Evolutionary conservation across 768 basidiomycete species (phyloP).

Genomic region (Auriculariales sp.): DNA sequence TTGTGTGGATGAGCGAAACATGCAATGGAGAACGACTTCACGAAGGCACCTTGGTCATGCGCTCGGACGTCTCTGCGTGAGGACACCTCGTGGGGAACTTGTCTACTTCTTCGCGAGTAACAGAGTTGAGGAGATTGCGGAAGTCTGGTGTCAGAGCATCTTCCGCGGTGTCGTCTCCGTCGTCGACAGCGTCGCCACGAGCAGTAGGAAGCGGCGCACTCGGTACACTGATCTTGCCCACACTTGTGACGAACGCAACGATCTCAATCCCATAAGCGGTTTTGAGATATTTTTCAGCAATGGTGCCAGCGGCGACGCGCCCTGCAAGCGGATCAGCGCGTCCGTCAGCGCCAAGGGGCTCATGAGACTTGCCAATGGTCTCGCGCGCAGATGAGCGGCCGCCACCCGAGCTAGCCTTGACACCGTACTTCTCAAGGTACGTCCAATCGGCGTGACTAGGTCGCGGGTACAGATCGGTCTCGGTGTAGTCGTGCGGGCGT

Average conservation of each 20-base stretch:
- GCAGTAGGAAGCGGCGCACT: constrained; percentile 18
- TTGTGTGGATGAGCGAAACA: constrained; percentile 4
- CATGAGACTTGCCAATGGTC: constrained; percentile 68
- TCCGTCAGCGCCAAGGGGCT: neutral
- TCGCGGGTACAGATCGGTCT: constrained; percentile 93
- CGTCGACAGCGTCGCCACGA: constrained; percentile 26
- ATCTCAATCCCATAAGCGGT: constrained; percentile 82
- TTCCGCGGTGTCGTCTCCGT: constrained; percentile 43
- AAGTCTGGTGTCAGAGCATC: constrained; percentile 80
- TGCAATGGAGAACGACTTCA: neutral
- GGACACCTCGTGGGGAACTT: constrained; percentile 80
- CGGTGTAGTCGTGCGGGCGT: constrained; percentile 93
- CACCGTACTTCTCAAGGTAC: constrained; percentile 91
- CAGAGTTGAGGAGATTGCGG: constrained; percentile 54
- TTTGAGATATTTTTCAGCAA: constrained; percentile 91
- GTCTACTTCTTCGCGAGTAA: constrained; percentile 84
- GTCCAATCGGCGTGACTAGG: constrained; percentile 98
- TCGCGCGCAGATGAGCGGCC: constrained; percentile 91
- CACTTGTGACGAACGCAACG: constrained; percentile 92
- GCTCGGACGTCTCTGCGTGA: constrained; percentile 72
- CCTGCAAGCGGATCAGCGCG: constrained; percentile 26
- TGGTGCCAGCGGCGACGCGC: constrained; percentile 94
- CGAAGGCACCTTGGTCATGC: constrained; percentile 65
- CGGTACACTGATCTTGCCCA: constrained; percentile 83
- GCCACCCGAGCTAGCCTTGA: constrained; percentile 95